phyloP scores from a whole-genome alignment of 371 early-diverging fungal genomes.

The Saksenaea vasiformis region DNA sequence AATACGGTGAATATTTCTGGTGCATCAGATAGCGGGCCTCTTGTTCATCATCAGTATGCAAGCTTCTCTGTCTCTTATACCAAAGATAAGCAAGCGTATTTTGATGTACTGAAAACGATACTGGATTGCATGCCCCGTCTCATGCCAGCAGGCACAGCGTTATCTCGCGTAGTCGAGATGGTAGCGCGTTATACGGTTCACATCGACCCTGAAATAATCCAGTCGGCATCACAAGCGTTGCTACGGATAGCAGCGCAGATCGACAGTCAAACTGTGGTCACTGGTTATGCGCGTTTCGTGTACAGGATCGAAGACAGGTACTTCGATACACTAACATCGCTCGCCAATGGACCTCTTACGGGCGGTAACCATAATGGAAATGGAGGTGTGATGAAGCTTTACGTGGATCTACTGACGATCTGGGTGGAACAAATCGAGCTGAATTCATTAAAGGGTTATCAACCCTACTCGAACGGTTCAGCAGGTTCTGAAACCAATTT shows the following conservation, averaged over 20 bases:
- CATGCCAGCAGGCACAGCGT: constrained; percentile 66
- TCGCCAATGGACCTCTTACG: constrained; percentile 38
- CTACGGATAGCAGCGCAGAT: constrained; percentile 68
- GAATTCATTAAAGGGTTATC: constrained; percentile 11
- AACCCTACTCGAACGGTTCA: constrained; percentile 8
- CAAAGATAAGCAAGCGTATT: constrained; percentile 69
- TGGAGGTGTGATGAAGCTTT: constrained; percentile 42
- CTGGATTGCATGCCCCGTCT: constrained; percentile 76
- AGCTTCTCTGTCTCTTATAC: constrained; percentile 61
- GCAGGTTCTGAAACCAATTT: constrained; percentile 21
- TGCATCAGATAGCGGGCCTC: constrained; percentile 33
- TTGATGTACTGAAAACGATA: constrained; percentile 67
- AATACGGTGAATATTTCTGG: constrained; percentile 29
- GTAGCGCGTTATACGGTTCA: constrained; percentile 78
- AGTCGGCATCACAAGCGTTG: constrained; percentile 66
- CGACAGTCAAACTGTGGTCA: constrained; percentile 61
- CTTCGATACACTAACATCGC: constrained; percentile 51
- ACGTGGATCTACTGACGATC: constrained; percentile 40
- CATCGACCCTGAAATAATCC: constrained; percentile 79
- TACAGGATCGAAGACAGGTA: constrained; percentile 63
- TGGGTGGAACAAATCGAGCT: constrained; percentile 45
- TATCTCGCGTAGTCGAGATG: constrained; percentile 74
- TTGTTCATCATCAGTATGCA: constrained; percentile 62
- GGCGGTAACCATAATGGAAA: constrained; percentile 22
- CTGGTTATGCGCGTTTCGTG: constrained; percentile 59